These are phyloP conservation scores for Candida morakotiae DNA, from an alignment of 805 yeast species.

Conservation along the genomic window DNA sequence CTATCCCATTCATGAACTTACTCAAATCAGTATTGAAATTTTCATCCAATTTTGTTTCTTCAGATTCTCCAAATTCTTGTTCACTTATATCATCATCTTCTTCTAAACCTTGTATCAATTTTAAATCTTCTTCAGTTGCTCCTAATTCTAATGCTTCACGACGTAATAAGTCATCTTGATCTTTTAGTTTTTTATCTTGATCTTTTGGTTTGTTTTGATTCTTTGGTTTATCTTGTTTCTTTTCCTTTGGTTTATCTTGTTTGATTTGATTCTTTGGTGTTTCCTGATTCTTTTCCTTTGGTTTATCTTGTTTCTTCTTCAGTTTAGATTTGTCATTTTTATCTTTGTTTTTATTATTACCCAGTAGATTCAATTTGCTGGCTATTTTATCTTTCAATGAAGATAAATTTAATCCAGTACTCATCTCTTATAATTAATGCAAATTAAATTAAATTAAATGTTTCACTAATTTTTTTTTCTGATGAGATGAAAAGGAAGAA, in stretches of 20 bases:
- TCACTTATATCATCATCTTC: constrained; percentile 47
- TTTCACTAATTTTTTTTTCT: constrained; percentile 1
- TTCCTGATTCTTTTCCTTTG: constrained; percentile 4
- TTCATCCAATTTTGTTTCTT: constrained; percentile 28
- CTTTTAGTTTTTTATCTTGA: constrained; percentile 9
- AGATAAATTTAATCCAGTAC: constrained; percentile 43
- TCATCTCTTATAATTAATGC: constrained; percentile 27
- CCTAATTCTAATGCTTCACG: constrained; percentile 79
- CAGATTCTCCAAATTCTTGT: constrained; percentile 45
- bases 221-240: background rate
- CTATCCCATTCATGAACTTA: constrained; percentile 63
- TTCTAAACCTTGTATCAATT: constrained; percentile 49
- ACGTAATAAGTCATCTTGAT: constrained; percentile 41
- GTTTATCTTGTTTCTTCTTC: constrained; percentile 9
- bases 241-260: constrained; percentile 9
- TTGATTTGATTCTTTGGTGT: too few species aligned
- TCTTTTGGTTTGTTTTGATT: too few species aligned
- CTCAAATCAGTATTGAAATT: constrained; percentile 51
- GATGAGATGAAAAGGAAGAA: background rate
- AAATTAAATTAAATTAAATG: background rate
- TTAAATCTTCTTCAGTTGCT: constrained; percentile 80
- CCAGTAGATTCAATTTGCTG: constrained; percentile 37
- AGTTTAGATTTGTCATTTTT: too few species aligned
- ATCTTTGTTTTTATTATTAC: constrained; percentile 16
- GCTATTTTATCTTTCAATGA: constrained; percentile 65